phyloP scores from a whole-genome alignment of 164 flowering plant genomes.

The Kingdonia uniflora region DNA sequence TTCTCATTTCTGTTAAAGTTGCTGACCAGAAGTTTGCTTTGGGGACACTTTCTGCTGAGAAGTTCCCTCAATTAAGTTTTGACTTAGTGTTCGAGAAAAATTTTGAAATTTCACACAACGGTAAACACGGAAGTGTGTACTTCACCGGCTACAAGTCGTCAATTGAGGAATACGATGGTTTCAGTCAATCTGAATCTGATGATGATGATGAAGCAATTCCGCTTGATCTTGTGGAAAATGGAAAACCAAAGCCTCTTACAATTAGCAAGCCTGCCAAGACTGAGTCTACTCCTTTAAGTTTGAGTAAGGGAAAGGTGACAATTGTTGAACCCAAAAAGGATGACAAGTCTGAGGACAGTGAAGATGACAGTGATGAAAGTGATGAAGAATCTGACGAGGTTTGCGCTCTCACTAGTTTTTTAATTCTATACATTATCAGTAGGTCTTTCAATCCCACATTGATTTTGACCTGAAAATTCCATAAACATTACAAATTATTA shows the following conservation, averaged over 20 bases:
- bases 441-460: no score
- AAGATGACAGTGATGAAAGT: constrained; percentile 14
- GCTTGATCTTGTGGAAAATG: constrained; percentile 19
- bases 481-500: no score
- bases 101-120: constrained; percentile 78
- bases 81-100: constrained; percentile 68
- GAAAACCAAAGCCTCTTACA: constrained; percentile 23
- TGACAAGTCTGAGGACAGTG: constrained; percentile 11
- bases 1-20: constrained; percentile 33
- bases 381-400: constrained; percentile 23
- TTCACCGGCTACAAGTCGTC: constrained; percentile 45
- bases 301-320: constrained; percentile 21
- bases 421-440: no score
- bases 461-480: no score
- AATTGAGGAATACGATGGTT: constrained; percentile 23
- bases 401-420: no score
- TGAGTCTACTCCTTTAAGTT: constrained; percentile 6
- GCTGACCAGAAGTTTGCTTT: constrained; percentile 40
- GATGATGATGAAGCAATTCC: constrained; percentile 26
- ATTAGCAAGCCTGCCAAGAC: constrained; percentile 15
- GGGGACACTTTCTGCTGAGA: constrained; percentile 47
- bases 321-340: constrained; percentile 23
- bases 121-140: constrained; percentile 65
- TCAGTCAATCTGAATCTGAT: constrained; percentile 15
- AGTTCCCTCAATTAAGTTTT: constrained; percentile 34